Evolutionary conservation across 1,139 yeast genomes (phyloP), one percentile per base, ranked within the genome.

Genomic region (Nakaseomyces uthaithaninus): DNA sequence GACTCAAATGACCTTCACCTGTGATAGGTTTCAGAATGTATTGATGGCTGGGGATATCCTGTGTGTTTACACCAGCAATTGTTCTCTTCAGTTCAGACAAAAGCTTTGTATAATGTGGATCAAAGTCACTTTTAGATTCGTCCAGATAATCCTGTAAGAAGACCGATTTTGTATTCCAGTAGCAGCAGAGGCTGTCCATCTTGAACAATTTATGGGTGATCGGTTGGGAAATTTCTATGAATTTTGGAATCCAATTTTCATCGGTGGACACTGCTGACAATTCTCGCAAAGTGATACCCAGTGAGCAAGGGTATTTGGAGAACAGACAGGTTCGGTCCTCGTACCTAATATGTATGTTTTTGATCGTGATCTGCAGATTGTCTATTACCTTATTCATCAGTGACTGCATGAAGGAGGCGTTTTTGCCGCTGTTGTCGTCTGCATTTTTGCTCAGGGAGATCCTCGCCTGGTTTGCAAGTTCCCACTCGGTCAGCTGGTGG

Each of bases 191-290:
- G 5, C 86, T 75, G 45, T 80, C 77, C 48, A 93, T 69, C 0
- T 84, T 81, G 28, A 91, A 66, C 39, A 93, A 67, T 57, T 93
- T 93, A 53, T 85, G 75, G 1, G 96, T 78, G 39, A 80, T 68
- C 10, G 69, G 61, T 27, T 78, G 77, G 3, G 85, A 71, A 25
- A 81, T 78, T 5, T 91, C 75, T 31, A 91, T 81, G 58, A 91
- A 91, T 19, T 82, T 80, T 2, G 95, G 94, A 16, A 71, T 64
- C 98, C 98, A 93, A 27, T 74, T 66, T 23, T 74, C 78, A 60
- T 89, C 91, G 0, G 97, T 80, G 0, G 96, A 85, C 0, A 86
- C 82, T 0, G 96, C 98, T 0, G 96, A 86, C 36, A 93, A 68
- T 60, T 93, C 97, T 38, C 76, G 74, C 42, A 93, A 69, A 0